A percentile compares a stretch with the other conserved stretches of the same genome.
Conservation (phyloP, 192 early-diverging fungal species). For the Spinellus fusiger region DNA sequence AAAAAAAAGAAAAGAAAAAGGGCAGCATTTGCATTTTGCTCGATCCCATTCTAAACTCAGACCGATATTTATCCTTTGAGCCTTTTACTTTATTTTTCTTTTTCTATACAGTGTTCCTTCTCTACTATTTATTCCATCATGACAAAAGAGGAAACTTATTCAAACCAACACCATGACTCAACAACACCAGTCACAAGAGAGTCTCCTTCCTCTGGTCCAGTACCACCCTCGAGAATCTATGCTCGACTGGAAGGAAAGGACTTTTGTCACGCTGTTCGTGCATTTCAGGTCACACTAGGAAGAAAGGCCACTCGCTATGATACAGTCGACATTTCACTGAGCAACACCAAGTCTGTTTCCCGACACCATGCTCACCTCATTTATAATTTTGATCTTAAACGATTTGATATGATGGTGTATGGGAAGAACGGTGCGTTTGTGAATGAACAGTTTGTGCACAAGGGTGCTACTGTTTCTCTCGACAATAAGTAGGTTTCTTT, state of each 20-base stretch:
- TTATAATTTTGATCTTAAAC: conserved; percentile 76
- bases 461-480: conserved; percentile 54
- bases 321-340: conserved; percentile 78
- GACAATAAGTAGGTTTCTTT: conserved; percentile 48
- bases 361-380: conserved; percentile 76
- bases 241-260: conserved; percentile 82
- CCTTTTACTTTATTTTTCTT: no score
- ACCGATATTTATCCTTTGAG: no score
- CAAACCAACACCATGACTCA: no score
- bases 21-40: no score
- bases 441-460: conserved; percentile 70
- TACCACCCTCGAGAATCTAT: no score
- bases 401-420: conserved; percentile 80
- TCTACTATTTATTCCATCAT: no score
- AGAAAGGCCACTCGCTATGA: conserved; percentile 57
- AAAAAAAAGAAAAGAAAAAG: no score
- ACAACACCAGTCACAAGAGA: no score
- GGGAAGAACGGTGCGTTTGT: conserved; percentile 88
- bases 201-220: no score
- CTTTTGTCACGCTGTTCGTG: conserved; percentile 79
- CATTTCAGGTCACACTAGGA: conserved; percentile 71
- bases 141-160: no score
- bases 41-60: no score
- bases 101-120: no score
- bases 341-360: conserved; percentile 79